Percentiles rank a stretch among this genome's conserved stretches.
These are phyloP conservation scores for Lepidopterella palustris DNA, from an alignment of 495 filamentous ascomycete species.

Conservation along the genomic window DNA sequence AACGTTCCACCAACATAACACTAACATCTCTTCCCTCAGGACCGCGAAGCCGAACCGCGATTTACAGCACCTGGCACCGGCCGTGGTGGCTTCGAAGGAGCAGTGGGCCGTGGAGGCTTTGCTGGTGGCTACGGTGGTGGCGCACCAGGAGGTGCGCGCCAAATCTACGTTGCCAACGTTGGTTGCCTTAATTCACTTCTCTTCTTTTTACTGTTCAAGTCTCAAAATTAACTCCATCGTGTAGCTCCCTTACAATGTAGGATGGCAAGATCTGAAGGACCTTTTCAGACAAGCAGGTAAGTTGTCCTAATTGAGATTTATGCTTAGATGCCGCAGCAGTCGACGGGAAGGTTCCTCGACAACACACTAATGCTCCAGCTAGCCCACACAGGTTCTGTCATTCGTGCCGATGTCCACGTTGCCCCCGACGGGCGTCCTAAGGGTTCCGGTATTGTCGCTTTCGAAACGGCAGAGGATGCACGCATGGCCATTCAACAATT, in stretches of 20 bases:
- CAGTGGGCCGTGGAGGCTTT: slow-evolving; percentile 39
- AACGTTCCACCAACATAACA: background rate
- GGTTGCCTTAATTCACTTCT: slow-evolving; percentile 48
- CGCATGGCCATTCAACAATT: slow-evolving; percentile 94
- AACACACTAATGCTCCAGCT: slow-evolving; percentile 15
- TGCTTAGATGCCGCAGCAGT: background rate
- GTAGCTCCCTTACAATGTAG: slow-evolving; percentile 93
- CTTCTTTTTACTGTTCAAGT: slow-evolving; percentile 4
- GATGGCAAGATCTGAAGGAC: slow-evolving; percentile 99
- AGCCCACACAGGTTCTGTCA: slow-evolving; percentile 69
- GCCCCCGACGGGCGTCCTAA: slow-evolving; percentile 90
- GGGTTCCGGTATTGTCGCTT: slow-evolving; percentile 94
- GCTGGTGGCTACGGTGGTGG: slow-evolving; percentile 48
- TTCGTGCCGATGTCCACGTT: slow-evolving; percentile 92
- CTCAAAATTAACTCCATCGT: slow-evolving; percentile 37
- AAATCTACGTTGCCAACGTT: slow-evolving; percentile 98
- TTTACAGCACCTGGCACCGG: slow-evolving; percentile 61
- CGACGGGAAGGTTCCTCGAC: background rate
- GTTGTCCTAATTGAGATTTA: slow-evolving; percentile 31
- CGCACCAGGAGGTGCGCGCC: slow-evolving; percentile 52
- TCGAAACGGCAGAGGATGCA: slow-evolving; percentile 89
- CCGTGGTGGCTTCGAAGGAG: slow-evolving; percentile 41
- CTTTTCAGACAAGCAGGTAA: slow-evolving; percentile 97
- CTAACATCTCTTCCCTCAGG: slow-evolving; percentile 43
- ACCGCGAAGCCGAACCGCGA: slow-evolving; percentile 92